Percentiles rank a stretch among this genome's conserved stretches.
Evolutionary conservation across 495 filamentous ascomycete species (phyloP).

Genomic region (Lepraria neglecta): DNA sequence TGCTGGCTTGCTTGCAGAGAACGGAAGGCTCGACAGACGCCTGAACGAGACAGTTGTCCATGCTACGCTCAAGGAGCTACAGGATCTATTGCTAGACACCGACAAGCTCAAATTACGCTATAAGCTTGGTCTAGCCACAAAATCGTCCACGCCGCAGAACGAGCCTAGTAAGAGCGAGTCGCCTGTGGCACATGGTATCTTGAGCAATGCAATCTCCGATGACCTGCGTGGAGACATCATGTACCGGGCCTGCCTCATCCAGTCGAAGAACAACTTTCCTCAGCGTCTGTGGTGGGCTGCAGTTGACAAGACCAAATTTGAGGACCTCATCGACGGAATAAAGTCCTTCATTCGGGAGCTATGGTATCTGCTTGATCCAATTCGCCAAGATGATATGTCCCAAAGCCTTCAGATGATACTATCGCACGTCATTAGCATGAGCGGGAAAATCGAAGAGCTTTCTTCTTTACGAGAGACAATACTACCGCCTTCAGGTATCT

Average conservation of each 20-base stretch:
- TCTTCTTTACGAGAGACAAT: conserved; percentile 6
- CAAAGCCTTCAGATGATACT: conserved; percentile 16
- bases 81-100: conserved; percentile 18
- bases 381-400: conserved; percentile 23
- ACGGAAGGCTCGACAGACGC: conserved; percentile 12
- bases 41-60: conserved; percentile 18
- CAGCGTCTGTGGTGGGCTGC: conserved; percentile 22
- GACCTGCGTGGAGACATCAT: conserved; percentile 19
- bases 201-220: conserved; percentile 13
- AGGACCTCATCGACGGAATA: conserved; percentile 17
- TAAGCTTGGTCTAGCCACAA: conserved; percentile 11
- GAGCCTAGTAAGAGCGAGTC: background rate
- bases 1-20: conserved; percentile 15
- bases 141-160: background rate
- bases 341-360: conserved; percentile 17
- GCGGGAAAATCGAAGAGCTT: conserved; percentile 17
- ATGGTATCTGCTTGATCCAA: conserved; percentile 18
- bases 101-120: conserved; percentile 20
- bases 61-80: conserved; percentile 16
- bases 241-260: conserved; percentile 10
- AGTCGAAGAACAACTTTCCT: conserved; percentile 13
- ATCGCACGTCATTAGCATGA: conserved; percentile 20
- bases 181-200: conserved; percentile 1
- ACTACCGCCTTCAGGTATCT: too few relatives aligned
- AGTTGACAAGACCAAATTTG: conserved; percentile 23